Base-by-base conservation (phyloP, 75 land plant genomes). In the Isoetes taiwanensis region DNA sequence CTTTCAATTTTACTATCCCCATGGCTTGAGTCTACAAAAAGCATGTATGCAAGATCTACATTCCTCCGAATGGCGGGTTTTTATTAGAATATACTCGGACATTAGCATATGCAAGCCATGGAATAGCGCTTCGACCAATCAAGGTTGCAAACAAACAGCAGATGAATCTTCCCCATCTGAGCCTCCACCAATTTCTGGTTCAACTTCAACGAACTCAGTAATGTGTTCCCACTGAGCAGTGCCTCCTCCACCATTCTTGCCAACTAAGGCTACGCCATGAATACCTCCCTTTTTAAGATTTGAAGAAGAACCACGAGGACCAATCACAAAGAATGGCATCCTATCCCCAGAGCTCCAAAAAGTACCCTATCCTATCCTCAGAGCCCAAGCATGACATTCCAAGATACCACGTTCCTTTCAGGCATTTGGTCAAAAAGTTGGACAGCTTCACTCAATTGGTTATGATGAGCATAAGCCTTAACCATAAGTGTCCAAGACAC, bases 281-380 rank as follows among this genome's bases (percentile, higher is more conserved):
- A 81, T 60, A 8, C 34, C 25, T 12, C 41, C 43, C 28, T 48
- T 67, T 63, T 62, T 70, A 55, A 77, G 58, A 33, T 70, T 76
- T 3, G 78, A 76, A 56, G 76, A 70, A 34, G 72, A 63, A 54
- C 66, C 69, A 62, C 72, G 77, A 17, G 81, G 57, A 67, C 85
- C 83, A 26, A 70, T 78, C 43, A 81, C 75, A 34, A 68, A 73
- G 54, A 89, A 85, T 24, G 99, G 99, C 74, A 85, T 72, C 6
- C 78, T 62, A 4, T 58, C 74, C 57, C 81, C 80, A 27, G 71
- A 53, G 32, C 73, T 68, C 93, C 93, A 86, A 54, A 83, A 83
- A 3, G 79, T 73, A 23, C 68, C 77, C 93, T 84, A 86, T n/a
- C n/a, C n/a, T n/a, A n/a, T n/a, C n/a, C n/a, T n/a, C n/a, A n/a